Evolutionary conservation across 2,329 filamentous ascomycete species (phyloP).

Genomic region (Aspergillus aculeatus): DNA sequence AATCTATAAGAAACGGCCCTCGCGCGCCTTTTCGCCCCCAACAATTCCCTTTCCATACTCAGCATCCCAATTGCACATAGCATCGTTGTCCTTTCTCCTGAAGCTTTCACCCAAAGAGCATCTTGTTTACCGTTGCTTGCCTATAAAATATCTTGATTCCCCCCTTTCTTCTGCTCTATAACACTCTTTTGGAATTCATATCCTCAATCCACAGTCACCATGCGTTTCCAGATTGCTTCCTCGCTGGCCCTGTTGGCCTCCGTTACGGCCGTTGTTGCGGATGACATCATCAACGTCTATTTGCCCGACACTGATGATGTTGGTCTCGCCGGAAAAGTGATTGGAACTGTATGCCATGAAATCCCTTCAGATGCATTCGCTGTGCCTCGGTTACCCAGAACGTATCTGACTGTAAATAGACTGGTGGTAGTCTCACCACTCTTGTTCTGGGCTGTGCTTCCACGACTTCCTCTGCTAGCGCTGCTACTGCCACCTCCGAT

Average conservation of each 20-base stretch:
- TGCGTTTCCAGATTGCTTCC: conserved; percentile 18
- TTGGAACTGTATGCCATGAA: conserved; percentile 13
- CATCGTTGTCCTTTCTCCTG: neutral
- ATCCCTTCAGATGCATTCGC: neutral
- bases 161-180: neutral
- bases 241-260: conserved; percentile 27
- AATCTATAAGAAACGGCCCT: neutral
- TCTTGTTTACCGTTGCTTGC: neutral
- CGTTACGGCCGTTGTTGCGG: conserved; percentile 22
- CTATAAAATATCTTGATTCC: neutral
- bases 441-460: neutral
- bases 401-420: neutral
- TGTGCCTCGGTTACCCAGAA: too few relatives aligned
- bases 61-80: neutral
- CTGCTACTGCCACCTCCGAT: neutral
- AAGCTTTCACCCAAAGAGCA: neutral
- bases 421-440: conserved; percentile 1
- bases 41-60: neutral
- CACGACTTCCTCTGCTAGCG: neutral
- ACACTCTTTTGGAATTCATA: neutral
- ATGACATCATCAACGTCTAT: conserved; percentile 13
- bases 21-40: neutral
- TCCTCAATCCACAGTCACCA: conserved; percentile 1
- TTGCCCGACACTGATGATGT: neutral
- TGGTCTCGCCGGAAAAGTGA: conserved; percentile 10